Conservation (phyloP, 148 eudicot species). For the Talinum fruticosum region DNA sequence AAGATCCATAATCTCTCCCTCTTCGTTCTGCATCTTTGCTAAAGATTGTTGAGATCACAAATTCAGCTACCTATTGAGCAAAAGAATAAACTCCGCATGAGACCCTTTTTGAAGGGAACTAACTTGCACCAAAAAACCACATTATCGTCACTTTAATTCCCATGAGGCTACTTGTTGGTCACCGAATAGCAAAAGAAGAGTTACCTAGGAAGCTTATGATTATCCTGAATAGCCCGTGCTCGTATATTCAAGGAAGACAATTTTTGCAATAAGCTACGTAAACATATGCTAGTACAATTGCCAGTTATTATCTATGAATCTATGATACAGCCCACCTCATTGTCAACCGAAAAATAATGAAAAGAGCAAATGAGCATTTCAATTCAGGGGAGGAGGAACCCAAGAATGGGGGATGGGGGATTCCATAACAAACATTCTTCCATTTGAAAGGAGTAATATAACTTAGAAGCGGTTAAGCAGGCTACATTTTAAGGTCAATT, state of each 20-base stretch:
- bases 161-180: no score
- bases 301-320: not conserved
- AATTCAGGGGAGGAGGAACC: no score
- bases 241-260: no score
- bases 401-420: no score
- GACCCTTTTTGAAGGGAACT: not conserved
- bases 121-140: not conserved
- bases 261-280: not conserved
- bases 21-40: conserved; percentile 74
- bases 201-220: no score
- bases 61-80: conserved; percentile 7
- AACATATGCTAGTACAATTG: not conserved
- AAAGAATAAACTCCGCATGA: not conserved
- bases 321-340: no score
- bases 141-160: no score
- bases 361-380: no score
- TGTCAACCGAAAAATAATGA: no score
- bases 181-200: no score
- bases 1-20: conserved; percentile 63
- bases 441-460: not conserved
- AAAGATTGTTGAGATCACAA: conserved; percentile 7
- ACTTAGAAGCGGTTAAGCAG: not conserved
- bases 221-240: no score
- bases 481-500: not conserved
- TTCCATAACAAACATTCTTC: not conserved